These are phyloP conservation scores for Usnea hakonensis DNA, from an alignment of 495 filamentous ascomycete genomes.

Conservation along the genomic window DNA sequence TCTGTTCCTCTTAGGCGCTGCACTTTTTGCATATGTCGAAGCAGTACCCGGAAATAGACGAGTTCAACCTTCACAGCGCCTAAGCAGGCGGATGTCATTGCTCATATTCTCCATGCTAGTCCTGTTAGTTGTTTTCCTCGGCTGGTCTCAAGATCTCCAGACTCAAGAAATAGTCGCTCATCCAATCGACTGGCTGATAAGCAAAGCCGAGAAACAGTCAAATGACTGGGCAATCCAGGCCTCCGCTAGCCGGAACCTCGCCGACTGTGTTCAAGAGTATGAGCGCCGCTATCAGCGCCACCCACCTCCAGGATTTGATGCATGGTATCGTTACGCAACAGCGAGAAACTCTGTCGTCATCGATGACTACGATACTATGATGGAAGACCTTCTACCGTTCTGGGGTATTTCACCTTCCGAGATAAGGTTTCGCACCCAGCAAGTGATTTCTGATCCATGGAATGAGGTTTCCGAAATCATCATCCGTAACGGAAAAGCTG, in stretches of 20 bases:
- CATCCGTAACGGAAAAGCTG: conserved; percentile 40
- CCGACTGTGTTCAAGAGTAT: conserved; percentile 37
- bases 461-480: conserved; percentile 44
- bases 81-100: conserved; percentile 3
- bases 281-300: conserved; percentile 38
- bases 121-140: conserved; percentile 6
- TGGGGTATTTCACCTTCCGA: conserved; percentile 57
- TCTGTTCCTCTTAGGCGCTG: conserved; percentile 6
- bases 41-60: conserved; percentile 28
- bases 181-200: conserved; percentile 45
- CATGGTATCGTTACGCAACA: conserved; percentile 68
- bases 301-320: conserved; percentile 53
- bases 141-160: conserved; percentile 7
- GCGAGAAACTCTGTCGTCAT: conserved; percentile 56
- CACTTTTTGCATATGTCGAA: conserved; percentile 30
- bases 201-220: conserved; percentile 34
- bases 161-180: conserved; percentile 21
- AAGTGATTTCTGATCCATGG: conserved; percentile 39
- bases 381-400: conserved; percentile 62
- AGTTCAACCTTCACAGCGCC: conserved; percentile 19
- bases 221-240: conserved; percentile 33
- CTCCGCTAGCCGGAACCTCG: conserved; percentile 32
- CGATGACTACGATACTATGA: conserved; percentile 70
- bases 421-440: conserved; percentile 44
- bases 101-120: conserved; percentile 5